A percentile compares a stretch with the other conserved stretches of the same genome.
phyloP scores from a whole-genome alignment of 2,329 filamentous ascomycete species.

The Cryphonectria naterciae region DNA sequence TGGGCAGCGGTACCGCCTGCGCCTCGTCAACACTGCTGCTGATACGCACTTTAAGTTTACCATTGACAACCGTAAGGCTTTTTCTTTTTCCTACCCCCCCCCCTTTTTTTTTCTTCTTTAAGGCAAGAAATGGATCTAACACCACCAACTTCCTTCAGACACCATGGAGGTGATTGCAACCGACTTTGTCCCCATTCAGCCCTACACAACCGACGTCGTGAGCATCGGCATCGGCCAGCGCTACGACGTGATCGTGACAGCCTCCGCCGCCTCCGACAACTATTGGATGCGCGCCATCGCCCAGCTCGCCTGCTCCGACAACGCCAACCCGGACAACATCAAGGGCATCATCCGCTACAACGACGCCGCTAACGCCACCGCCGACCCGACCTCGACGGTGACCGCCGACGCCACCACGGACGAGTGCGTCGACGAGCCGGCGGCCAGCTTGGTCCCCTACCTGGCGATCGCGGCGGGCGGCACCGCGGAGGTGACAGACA shows the following conservation, averaged over 20 bases:
- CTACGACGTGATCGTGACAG: slow-evolving; percentile 45
- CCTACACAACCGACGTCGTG: slow-evolving; percentile 52
- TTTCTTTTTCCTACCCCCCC: not conserved
- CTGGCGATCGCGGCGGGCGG: slow-evolving; percentile 16
- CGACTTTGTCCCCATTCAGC: slow-evolving; percentile 53
- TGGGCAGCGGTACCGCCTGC: slow-evolving; percentile 8
- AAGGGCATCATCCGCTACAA: slow-evolving; percentile 37
- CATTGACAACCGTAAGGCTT: slow-evolving; percentile 47
- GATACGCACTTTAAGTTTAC: slow-evolving; percentile 46
- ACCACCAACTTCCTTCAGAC: slow-evolving; percentile 31
- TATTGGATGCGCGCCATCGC: slow-evolving; percentile 34
- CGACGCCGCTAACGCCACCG: slow-evolving; percentile 24
- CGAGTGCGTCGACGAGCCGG: slow-evolving; percentile 29
- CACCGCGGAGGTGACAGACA: not conserved
- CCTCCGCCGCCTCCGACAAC: slow-evolving; percentile 36
- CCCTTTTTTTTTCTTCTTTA: too few species aligned
- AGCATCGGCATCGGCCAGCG: slow-evolving; percentile 48
- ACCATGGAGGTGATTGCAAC: slow-evolving; percentile 50
- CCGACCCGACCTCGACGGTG: slow-evolving; percentile 36
- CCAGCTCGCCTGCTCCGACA: slow-evolving; percentile 27
- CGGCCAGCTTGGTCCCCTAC: slow-evolving; percentile 27
- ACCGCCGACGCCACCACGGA: slow-evolving; percentile 15
- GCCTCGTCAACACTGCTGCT: slow-evolving; percentile 38
- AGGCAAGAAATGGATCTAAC: not conserved
- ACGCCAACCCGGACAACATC: slow-evolving; percentile 25